These are phyloP conservation scores for Globisporangium iwayamae DNA, from an alignment of 352 stramenopile genomes.

Conservation along the genomic window DNA sequence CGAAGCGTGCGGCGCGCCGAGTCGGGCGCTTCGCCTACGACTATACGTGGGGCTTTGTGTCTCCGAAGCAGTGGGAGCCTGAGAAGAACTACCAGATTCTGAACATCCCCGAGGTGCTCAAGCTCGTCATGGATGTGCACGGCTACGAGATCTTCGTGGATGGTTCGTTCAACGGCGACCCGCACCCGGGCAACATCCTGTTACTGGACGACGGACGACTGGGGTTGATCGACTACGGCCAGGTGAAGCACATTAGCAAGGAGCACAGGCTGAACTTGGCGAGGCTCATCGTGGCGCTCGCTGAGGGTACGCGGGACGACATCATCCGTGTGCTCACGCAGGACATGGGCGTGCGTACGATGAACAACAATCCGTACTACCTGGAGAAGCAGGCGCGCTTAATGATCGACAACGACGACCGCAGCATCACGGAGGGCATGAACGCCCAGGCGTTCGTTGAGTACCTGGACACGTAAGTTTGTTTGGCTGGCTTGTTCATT, in stretches of 20 bases:
- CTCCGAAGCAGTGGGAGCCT: slow-evolving; percentile 37
- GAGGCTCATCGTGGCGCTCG: slow-evolving; percentile 84
- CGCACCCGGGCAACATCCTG: slow-evolving; percentile 90
- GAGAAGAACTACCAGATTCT: slow-evolving; percentile 56
- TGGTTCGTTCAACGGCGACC: slow-evolving; percentile 91
- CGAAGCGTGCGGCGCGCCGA: slow-evolving; percentile 36
- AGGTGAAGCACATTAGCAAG: slow-evolving; percentile 84
- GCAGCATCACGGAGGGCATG: slow-evolving; percentile 72
- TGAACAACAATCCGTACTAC: slow-evolving; percentile 79
- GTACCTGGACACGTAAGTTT: slow-evolving; percentile 70
- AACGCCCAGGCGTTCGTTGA: slow-evolving; percentile 87
- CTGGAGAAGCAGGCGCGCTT: slow-evolving; percentile 78
- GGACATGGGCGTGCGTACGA: slow-evolving; percentile 74
- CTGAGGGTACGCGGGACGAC: slow-evolving; percentile 61
- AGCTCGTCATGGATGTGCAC: slow-evolving; percentile 87
- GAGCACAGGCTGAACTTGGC: slow-evolving; percentile 68
- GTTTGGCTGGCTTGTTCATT: not conserved
- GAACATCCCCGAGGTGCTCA: slow-evolving; percentile 80
- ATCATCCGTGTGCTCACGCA: slow-evolving; percentile 73
- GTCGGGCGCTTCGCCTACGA: slow-evolving; percentile 61
- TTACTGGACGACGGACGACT: slow-evolving; percentile 87
- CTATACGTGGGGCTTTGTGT: slow-evolving; percentile 83
- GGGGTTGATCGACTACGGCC: slow-evolving; percentile 91
- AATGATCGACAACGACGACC: slow-evolving; percentile 88
- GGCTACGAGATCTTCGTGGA: slow-evolving; percentile 92